Conservation (phyloP, 768 basidiomycete species). For the Pisolithus sp. region DNA sequence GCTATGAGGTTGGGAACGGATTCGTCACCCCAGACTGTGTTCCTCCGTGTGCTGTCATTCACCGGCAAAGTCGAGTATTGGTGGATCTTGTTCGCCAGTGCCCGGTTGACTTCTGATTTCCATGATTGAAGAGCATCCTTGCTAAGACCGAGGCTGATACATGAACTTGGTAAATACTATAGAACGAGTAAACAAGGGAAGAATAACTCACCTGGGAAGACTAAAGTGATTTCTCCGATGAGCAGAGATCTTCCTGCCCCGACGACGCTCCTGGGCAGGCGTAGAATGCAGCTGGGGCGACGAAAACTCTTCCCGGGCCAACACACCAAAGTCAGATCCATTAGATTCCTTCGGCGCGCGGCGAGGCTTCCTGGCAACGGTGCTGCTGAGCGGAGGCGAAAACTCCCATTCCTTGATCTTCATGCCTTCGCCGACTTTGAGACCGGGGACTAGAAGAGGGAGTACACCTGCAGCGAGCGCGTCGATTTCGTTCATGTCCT, state of each 20-base stretch:
- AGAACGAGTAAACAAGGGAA: not conserved
- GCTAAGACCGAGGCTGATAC: constrained; percentile 52
- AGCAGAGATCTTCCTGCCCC: constrained; percentile 38
- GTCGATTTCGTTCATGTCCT: constrained; percentile 57
- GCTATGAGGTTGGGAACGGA: constrained; percentile 26
- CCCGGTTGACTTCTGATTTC: constrained; percentile 49
- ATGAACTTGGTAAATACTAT: constrained; percentile 2
- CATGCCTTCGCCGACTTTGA: constrained; percentile 52
- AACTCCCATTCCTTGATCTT: constrained; percentile 43
- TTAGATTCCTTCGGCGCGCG: constrained; percentile 2
- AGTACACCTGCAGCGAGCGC: constrained; percentile 63
- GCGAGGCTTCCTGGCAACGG: constrained; percentile 33
- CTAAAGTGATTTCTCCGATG: constrained; percentile 63
- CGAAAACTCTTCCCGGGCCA: constrained; percentile 38
- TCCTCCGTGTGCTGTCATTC: constrained; percentile 39
- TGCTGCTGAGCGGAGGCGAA: constrained; percentile 29
- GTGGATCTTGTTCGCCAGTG: constrained; percentile 37
- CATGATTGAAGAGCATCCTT: constrained; percentile 53
- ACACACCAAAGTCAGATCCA: constrained; percentile 24
- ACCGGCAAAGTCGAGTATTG: constrained; percentile 35
- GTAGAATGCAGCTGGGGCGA: constrained; percentile 58
- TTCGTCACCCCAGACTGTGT: constrained; percentile 44
- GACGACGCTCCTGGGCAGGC: constrained; percentile 37
- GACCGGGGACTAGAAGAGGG: constrained; percentile 60
- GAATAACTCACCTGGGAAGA: constrained; percentile 52